Conservation (phyloP, 2,329 filamentous ascomycete species). For the Alternaria alternata region DNA sequence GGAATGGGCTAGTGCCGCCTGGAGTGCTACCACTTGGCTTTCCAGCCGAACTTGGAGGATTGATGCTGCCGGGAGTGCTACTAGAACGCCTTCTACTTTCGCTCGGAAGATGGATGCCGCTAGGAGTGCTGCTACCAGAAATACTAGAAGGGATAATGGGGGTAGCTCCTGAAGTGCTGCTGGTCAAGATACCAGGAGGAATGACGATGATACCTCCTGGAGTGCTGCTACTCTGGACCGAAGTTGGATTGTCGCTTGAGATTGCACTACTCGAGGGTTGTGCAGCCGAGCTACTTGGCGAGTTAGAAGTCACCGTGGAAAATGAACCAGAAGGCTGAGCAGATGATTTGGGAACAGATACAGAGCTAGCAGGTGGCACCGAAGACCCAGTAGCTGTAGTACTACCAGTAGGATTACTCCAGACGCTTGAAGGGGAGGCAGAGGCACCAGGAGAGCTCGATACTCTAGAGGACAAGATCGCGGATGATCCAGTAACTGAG, state of each 20-base stretch:
- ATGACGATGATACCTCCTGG: not conserved
- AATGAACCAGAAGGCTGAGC: not conserved
- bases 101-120: not conserved
- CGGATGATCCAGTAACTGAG: not conserved
- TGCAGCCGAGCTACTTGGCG: slow-evolving; percentile 1
- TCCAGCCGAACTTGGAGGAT: not conserved
- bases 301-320: not conserved
- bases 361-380: not conserved
- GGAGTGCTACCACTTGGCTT: not conserved
- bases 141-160: not conserved
- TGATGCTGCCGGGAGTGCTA: not conserved
- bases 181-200: not conserved
- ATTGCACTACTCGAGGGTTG: not conserved
- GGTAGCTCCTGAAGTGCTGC: not conserved
- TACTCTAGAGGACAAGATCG: not conserved
- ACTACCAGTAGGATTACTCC: not conserved
- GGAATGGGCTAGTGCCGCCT: not conserved
- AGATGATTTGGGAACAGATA: not conserved
- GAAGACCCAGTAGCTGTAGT: not conserved
- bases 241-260: not conserved
- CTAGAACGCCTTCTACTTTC: too few relatives aligned
- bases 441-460: not conserved
- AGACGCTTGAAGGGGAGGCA: not conserved
- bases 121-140: not conserved
- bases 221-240: not conserved